phyloP scores from a whole-genome alignment of 2,329 filamentous ascomycete species.

The Microdochium nivale region DNA sequence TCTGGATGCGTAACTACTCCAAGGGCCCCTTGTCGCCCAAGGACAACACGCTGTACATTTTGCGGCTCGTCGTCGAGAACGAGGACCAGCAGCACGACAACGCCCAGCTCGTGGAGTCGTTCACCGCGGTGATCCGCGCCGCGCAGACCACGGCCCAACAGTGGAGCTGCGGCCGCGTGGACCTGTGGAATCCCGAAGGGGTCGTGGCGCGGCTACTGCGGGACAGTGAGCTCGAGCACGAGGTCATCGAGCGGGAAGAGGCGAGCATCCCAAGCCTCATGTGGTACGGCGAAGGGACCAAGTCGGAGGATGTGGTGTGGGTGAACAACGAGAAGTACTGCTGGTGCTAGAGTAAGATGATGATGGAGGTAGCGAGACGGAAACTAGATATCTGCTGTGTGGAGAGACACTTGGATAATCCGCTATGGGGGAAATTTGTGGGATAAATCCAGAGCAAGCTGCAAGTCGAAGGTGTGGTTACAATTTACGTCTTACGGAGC shows the following conservation, averaged over 20 bases:
- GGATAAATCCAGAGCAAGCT: no score
- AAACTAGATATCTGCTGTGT: background rate
- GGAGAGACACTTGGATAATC: no score
- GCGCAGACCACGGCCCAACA: slow-evolving; percentile 62
- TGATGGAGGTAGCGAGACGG: background rate
- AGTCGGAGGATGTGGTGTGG: slow-evolving; percentile 54
- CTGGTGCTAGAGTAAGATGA: slow-evolving; percentile 50
- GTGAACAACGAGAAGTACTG: slow-evolving; percentile 68
- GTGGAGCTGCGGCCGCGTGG: slow-evolving; percentile 63
- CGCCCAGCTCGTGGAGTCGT: slow-evolving; percentile 36
- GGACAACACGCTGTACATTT: slow-evolving; percentile 60
- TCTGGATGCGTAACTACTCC: slow-evolving; percentile 63
- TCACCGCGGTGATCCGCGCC: slow-evolving; percentile 55
- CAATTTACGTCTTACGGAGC: no score
- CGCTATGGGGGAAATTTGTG: no score
- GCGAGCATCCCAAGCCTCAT: slow-evolving; percentile 64
- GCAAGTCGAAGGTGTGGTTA: no score
- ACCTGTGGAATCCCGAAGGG: slow-evolving; percentile 75
- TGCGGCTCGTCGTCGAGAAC: slow-evolving; percentile 61
- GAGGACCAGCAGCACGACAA: slow-evolving; percentile 20
- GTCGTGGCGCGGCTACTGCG: slow-evolving; percentile 38
- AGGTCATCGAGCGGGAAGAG: slow-evolving; percentile 46
- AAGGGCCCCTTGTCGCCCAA: slow-evolving; percentile 40
- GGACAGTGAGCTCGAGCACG: slow-evolving; percentile 36
- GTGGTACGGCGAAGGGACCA: slow-evolving; percentile 53